Evolutionary conservation across 2,329 filamentous ascomycete species (phyloP).

Genomic region (Fusarium scirpi): DNA sequence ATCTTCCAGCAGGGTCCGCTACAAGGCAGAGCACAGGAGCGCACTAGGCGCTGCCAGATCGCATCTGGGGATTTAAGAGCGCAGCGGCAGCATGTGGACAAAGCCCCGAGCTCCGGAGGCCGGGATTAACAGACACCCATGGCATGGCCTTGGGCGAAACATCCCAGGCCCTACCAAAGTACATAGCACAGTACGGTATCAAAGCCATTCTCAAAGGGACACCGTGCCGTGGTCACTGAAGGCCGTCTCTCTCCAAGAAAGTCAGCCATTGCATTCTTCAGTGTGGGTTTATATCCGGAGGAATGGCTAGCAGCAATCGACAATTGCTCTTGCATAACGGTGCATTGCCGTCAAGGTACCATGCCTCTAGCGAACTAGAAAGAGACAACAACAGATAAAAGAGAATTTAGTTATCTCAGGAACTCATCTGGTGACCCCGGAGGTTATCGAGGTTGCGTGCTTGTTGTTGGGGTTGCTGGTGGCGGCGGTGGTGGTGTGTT

Average conservation of each 20-base stretch:
- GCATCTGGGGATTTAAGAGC: slow-evolving; percentile 44
- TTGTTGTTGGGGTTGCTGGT: slow-evolving; percentile 42
- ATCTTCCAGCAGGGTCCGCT: slow-evolving; percentile 43
- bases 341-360: slow-evolving; percentile 11
- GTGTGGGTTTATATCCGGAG: slow-evolving; percentile 5
- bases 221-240: slow-evolving; percentile 29
- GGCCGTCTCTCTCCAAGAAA: slow-evolving; percentile 23
- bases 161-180: slow-evolving; percentile 35
- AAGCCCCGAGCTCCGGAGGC: slow-evolving; percentile 42
- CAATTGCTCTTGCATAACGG: slow-evolving; percentile 3
- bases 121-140: slow-evolving; percentile 29
- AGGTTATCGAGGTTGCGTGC: slow-evolving; percentile 34
- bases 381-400: slow-evolving; percentile 24
- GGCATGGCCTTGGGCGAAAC: slow-evolving; percentile 39
- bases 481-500: slow-evolving; percentile 48
- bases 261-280: slow-evolving; percentile 41
- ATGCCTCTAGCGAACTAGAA: background rate
- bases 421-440: slow-evolving; percentile 37
- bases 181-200: background rate
- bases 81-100: slow-evolving; percentile 48
- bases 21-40: slow-evolving; percentile 46
- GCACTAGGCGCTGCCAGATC: slow-evolving; percentile 50
- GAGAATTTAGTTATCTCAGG: slow-evolving; percentile 19
- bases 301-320: slow-evolving; percentile 6
- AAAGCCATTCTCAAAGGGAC: slow-evolving; percentile 15